Evolutionary conservation across 805 yeast species (phyloP).

Genomic region (Starmerella ratchasimensis): DNA sequence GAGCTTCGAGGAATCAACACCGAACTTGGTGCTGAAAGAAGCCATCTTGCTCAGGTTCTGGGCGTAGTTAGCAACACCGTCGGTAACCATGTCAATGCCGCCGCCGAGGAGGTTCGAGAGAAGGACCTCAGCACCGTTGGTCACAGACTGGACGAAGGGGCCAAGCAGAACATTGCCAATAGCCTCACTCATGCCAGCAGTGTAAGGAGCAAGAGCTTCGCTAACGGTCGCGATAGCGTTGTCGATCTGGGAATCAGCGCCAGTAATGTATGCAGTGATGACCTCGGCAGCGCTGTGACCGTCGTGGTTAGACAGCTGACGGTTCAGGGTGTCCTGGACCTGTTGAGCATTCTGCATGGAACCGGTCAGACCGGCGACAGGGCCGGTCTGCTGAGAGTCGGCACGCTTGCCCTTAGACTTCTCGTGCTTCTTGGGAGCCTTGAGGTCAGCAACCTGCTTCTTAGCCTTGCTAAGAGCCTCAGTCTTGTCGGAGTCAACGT

Average conservation of each 20-base stretch:
- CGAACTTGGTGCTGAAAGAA: conserved; percentile 16
- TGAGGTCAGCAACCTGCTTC: background rate
- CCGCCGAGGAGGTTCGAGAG: conserved; percentile 22
- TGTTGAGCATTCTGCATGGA: conserved; percentile 17
- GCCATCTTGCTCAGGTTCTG: conserved; percentile 16
- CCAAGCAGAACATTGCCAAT: conserved; percentile 20
- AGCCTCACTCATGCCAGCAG: conserved; percentile 15
- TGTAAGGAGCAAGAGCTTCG: conserved; percentile 10
- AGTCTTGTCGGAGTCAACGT: conserved; percentile 4
- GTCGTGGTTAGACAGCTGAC: conserved; percentile 18
- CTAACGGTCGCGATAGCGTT: conserved; percentile 21
- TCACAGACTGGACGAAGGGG: conserved; percentile 25
- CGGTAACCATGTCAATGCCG: conserved; percentile 18
- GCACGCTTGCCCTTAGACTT: conserved; percentile 11
- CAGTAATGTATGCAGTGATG: conserved; percentile 22
- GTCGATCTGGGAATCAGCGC: conserved; percentile 27
- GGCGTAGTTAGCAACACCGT: conserved; percentile 17
- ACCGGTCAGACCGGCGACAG: conserved; percentile 17
- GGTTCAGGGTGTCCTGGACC: conserved; percentile 17
- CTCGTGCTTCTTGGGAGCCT: background rate
- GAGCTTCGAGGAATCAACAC: conserved; percentile 3
- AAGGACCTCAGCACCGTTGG: conserved; percentile 24
- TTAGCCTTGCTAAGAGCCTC: conserved; percentile 1
- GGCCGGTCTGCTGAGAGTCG: conserved; percentile 5
- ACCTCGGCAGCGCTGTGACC: conserved; percentile 21